These are phyloP conservation scores for Penicillium nucicola DNA, from an alignment of 495 filamentous ascomycete genomes.

Conservation along the genomic window DNA sequence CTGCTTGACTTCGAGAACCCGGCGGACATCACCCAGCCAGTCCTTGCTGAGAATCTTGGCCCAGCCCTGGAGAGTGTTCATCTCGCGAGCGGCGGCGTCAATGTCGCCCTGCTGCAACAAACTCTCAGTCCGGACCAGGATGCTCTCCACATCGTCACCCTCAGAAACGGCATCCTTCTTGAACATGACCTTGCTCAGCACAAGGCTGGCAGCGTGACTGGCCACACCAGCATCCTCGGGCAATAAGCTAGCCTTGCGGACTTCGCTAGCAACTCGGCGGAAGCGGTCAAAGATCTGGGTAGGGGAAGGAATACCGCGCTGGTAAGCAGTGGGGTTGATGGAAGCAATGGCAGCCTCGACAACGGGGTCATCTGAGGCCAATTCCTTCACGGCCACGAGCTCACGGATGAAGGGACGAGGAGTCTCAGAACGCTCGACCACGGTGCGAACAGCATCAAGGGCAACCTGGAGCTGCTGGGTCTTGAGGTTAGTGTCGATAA, in stretches of 20 bases:
- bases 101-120: slow-evolving; percentile 87
- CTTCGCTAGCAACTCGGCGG: slow-evolving; percentile 88
- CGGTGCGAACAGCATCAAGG: slow-evolving; percentile 84
- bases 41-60: slow-evolving; percentile 89
- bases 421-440: slow-evolving; percentile 67
- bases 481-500: slow-evolving; percentile 83
- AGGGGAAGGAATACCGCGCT: slow-evolving; percentile 79
- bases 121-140: slow-evolving; percentile 82
- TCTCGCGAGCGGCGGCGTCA: slow-evolving; percentile 87
- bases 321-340: slow-evolving; percentile 91
- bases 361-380: slow-evolving; percentile 75
- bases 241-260: slow-evolving; percentile 86
- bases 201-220: slow-evolving; percentile 81
- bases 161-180: slow-evolving; percentile 82
- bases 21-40: slow-evolving; percentile 84
- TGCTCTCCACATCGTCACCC: slow-evolving; percentile 92
- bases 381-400: slow-evolving; percentile 89
- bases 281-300: slow-evolving; percentile 91
- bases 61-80: slow-evolving; percentile 90
- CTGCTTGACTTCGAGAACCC: slow-evolving; percentile 90
- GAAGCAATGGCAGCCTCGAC: slow-evolving; percentile 88
- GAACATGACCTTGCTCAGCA: slow-evolving; percentile 90
- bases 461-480: slow-evolving; percentile 95
- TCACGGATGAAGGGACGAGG: slow-evolving; percentile 86
- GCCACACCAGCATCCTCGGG: slow-evolving; percentile 93